Conservation (phyloP, 441 rosid species). For the Euphorbia schlechtendalii region DNA sequence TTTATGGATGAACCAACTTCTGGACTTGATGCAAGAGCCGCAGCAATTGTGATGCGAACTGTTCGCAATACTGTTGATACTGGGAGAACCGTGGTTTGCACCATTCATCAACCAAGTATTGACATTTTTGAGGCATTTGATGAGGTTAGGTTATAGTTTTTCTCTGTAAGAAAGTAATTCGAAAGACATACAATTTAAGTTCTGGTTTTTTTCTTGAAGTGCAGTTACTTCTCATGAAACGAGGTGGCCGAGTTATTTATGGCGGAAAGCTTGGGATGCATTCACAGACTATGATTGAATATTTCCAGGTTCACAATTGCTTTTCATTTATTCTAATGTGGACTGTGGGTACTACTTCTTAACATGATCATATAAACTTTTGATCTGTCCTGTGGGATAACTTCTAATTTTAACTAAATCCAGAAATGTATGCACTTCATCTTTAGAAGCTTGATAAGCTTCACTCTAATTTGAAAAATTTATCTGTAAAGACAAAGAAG, state of each 20-base stretch:
- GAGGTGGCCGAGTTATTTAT: conserved; percentile 88
- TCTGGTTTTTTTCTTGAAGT: conserved; percentile 11
- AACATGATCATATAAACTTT: neutral
- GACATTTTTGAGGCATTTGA: conserved; percentile 93
- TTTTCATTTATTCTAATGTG: neutral
- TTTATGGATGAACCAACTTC: conserved; percentile 99
- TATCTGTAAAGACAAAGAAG: neutral
- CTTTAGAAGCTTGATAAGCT: neutral
- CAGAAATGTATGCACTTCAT: neutral
- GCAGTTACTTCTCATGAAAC: conserved; percentile 93
- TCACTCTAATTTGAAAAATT: no score
- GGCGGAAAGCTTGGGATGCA: conserved; percentile 77
- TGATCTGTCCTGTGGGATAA: neutral
- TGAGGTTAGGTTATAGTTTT: conserved; percentile 46
- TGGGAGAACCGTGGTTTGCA: conserved; percentile 92
- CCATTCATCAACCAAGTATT: conserved; percentile 93
- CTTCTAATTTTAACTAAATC: neutral
- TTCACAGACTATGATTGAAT: conserved; percentile 63
- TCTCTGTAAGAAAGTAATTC: neutral
- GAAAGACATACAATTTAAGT: neutral
- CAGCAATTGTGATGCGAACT: conserved; percentile 96
- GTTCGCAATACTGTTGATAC: conserved; percentile 96
- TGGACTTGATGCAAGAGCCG: conserved; percentile 97
- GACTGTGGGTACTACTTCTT: neutral
- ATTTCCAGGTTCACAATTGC: conserved; percentile 60